Evolutionary conservation across 1,284 basidiomycete species (phyloP).

Genomic region (Malassezia furfur): DNA sequence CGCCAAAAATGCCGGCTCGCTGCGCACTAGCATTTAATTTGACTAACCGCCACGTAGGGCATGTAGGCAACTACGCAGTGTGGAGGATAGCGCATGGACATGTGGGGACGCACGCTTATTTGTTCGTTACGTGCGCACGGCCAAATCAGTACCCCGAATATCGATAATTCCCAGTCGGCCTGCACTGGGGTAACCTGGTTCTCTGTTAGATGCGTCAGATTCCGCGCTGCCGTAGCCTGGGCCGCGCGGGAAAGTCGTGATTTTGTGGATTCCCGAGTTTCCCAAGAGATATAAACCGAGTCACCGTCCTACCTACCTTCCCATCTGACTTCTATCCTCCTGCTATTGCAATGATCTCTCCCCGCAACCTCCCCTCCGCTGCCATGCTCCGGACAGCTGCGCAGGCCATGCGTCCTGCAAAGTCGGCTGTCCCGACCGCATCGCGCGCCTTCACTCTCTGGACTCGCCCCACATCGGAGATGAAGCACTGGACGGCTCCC

Average conservation of each 20-base stretch:
- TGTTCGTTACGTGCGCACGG: not conserved
- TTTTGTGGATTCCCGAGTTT: not conserved
- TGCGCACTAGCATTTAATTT: slow-evolving; percentile 3
- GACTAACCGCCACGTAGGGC: not conserved
- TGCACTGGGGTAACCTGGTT: not conserved
- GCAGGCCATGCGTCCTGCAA: not conserved
- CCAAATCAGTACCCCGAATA: not conserved
- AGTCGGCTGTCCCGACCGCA: not conserved
- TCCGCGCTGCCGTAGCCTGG: too few species aligned
- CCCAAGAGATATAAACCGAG: not conserved
- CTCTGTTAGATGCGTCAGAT: too few species aligned
- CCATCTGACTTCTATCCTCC: too few species aligned
- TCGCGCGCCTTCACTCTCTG: slow-evolving; percentile 5
- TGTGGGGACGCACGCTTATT: too few species aligned
- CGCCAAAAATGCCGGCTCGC: slow-evolving; percentile 60
- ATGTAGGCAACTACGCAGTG: not conserved
- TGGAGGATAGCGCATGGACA: not conserved
- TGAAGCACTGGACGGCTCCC: slow-evolving; percentile 11
- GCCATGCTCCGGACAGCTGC: not conserved
- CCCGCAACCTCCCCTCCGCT: not conserved
- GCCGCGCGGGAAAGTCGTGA: not conserved
- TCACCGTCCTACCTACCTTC: too few species aligned
- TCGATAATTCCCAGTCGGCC: not conserved
- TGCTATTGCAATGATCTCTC: not conserved
- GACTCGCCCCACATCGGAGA: not conserved